Evolutionary conservation across 1,284 basidiomycete species (phyloP).

Genomic region (Clitocybe nebularis): DNA sequence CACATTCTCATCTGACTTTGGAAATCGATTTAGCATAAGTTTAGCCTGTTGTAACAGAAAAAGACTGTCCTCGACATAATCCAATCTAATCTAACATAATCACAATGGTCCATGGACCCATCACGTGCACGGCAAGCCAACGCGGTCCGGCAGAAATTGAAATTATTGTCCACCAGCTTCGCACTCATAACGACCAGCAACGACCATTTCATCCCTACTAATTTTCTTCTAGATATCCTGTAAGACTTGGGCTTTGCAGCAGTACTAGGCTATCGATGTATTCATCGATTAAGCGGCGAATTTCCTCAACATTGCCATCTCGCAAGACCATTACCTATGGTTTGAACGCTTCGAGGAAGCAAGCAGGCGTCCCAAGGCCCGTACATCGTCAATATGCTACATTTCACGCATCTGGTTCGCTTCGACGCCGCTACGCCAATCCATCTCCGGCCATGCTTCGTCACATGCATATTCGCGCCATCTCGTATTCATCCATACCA

Average conservation of each 20-base stretch:
- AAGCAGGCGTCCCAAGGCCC: conserved; percentile 34
- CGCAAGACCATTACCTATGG: conserved; percentile 55
- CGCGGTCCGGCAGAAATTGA: conserved; percentile 12
- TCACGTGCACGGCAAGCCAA: conserved; percentile 13
- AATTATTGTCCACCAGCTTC: conserved; percentile 7
- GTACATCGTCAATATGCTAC: conserved; percentile 56
- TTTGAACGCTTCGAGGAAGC: conserved; percentile 32
- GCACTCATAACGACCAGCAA: conserved; percentile 2
- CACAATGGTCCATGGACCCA: conserved; percentile 1
- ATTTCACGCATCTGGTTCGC: conserved; percentile 44
- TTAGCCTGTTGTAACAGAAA: no score
- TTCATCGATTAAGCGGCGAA: conserved; percentile 38
- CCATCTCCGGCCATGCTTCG: conserved; percentile 44
- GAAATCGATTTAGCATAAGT: no score
- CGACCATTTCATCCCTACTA: neutral
- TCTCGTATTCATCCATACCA: conserved; percentile 83
- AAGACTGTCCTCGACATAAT: conserved; percentile 7
- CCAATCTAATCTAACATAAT: conserved; percentile 16
- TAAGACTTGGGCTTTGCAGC: conserved; percentile 1
- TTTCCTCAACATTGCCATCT: conserved; percentile 31
- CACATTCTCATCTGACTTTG: neutral
- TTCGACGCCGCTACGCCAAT: conserved; percentile 42
- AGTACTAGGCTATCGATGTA: no score
- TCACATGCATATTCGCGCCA: conserved; percentile 66
- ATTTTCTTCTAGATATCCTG: conserved; percentile 1